These are phyloP conservation scores for Aspergillus fischeri DNA, from an alignment of 2,329 filamentous ascomycete genomes.

Conservation along the genomic window DNA sequence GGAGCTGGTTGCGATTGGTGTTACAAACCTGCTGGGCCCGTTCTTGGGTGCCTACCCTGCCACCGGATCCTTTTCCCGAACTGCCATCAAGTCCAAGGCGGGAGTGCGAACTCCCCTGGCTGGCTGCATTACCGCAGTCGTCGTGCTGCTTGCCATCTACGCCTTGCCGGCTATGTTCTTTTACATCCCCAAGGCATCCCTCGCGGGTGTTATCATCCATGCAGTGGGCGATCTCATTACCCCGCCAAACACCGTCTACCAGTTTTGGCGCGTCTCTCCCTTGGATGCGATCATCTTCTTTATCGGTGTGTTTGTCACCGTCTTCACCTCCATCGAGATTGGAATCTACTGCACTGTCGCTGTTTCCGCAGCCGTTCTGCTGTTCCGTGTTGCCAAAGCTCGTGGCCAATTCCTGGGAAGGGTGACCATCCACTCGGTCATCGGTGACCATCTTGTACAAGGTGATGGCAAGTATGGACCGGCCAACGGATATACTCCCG, in stretches of 20 bases:
- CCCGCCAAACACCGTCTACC: conserved; percentile 83
- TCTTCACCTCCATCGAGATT: conserved; percentile 85
- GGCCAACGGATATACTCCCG: conserved; percentile 33
- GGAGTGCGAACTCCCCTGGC: conserved; percentile 89
- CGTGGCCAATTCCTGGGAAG: conserved; percentile 78
- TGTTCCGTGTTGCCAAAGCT: conserved; percentile 80
- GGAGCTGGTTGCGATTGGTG: conserved; percentile 89
- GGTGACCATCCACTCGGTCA: conserved; percentile 77
- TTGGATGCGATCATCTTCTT: conserved; percentile 92
- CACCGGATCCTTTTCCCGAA: conserved; percentile 93
- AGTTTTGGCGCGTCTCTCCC: conserved; percentile 92
- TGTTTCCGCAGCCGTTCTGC: conserved; percentile 69
- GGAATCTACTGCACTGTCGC: conserved; percentile 86
- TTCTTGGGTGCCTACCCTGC: conserved; percentile 90
- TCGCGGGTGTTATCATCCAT: conserved; percentile 90
- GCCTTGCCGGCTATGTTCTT: conserved; percentile 84
- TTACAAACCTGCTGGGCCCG: conserved; percentile 83
- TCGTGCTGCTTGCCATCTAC: conserved; percentile 88
- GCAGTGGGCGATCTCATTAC: conserved; percentile 92
- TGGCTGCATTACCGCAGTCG: conserved; percentile 77
- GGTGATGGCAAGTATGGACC: conserved; percentile 60
- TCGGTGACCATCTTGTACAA: conserved; percentile 69
- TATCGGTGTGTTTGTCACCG: conserved; percentile 80
- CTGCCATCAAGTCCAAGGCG: conserved; percentile 95
- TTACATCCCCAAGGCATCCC: conserved; percentile 78